Evolutionary conservation across 768 basidiomycete genomes (phyloP), one percentile per base, ranked within the genome.

Genomic region (Boletus vermiculosoides): DNA sequence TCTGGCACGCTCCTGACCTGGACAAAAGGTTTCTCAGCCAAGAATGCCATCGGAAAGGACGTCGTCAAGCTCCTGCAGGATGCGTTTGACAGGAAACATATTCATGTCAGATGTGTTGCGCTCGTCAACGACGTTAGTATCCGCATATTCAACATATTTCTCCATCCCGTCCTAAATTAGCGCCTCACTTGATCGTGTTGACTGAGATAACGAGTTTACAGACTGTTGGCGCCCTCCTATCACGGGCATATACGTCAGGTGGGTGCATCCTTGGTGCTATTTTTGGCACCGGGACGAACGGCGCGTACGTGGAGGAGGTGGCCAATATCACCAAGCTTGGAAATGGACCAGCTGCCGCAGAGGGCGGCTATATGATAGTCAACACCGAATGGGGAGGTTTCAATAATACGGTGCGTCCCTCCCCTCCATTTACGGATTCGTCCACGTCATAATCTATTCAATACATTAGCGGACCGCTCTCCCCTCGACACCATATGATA

Each of bases 321-420:
- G 79, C 83, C 50, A 94, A 92, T 50, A 86, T 98, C 67, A 85
- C 79, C 40, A 98, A 98, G 73, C 79, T 97, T 9, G 83, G 82
- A 18, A 85, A 90, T 54, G 79, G 74, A 42, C 76, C 83, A 25
- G 83, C 80, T 7, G 82, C 78, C 11, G 75, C 78, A 10, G 77
- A 82, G 33, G 88, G 85, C 5, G 90, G 86, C 20, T 74, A 82
- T 61, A 99, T 99, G 97, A 83, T 98, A 54, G 84, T 98, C 55
- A 99, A 99, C 75, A 92, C 92, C 8, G 97, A 98, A 76, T 98
- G 96, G 97, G 97, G 97, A 59, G 97, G 85, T 25, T 97, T 98
- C 75, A 92, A 99, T 73, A 98, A 97, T 73, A 81, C 86, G 49
- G 94, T 93, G 70, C 63, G 85, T 73, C 39, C n/a, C 41, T 58